Evolutionary conservation across 2,329 filamentous ascomycete genomes (phyloP).

Genomic region (Neofusicoccum parvum): DNA sequence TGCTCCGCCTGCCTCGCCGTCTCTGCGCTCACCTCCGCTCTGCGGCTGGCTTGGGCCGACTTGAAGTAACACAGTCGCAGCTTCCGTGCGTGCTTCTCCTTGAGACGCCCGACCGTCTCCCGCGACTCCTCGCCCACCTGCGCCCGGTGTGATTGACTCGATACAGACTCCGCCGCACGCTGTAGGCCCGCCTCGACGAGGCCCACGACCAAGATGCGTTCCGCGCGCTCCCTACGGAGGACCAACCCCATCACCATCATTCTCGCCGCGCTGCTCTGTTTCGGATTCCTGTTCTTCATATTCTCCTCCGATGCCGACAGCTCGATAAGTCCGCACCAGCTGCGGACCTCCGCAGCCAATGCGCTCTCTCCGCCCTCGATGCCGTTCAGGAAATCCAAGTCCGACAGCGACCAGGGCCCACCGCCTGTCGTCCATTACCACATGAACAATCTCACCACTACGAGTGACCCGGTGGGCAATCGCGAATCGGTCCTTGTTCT

Average conservation of each 20-base stretch:
- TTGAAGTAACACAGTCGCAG: not conserved
- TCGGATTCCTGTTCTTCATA: conserved; percentile 57
- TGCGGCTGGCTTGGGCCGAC: conserved; percentile 2
- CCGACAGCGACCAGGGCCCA: conserved; percentile 59
- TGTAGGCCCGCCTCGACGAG: not conserved
- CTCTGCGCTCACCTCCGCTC: not conserved
- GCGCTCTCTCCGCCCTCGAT: conserved; percentile 74
- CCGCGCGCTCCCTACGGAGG: conserved; percentile 72
- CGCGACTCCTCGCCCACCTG: not conserved
- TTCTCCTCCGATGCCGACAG: conserved; percentile 59
- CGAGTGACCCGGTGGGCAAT: conserved; percentile 73
- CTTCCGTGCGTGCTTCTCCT: conserved; percentile 5
- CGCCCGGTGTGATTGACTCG: not conserved
- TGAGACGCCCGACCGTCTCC: not conserved
- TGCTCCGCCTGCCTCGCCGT: not conserved
- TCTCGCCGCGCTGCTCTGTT: conserved; percentile 70
- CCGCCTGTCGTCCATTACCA: conserved; percentile 91
- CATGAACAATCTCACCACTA: conserved; percentile 91
- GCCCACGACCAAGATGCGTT: conserved; percentile 48
- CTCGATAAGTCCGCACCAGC: conserved; percentile 52
- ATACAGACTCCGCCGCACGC: not conserved
- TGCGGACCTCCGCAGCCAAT: conserved; percentile 64
- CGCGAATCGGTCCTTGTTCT: conserved; percentile 86
- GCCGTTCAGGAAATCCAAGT: conserved; percentile 68
- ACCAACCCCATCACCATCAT: conserved; percentile 75